phyloP scores from a whole-genome alignment of 495 filamentous ascomycete species.

The Penicillium goetzii region DNA sequence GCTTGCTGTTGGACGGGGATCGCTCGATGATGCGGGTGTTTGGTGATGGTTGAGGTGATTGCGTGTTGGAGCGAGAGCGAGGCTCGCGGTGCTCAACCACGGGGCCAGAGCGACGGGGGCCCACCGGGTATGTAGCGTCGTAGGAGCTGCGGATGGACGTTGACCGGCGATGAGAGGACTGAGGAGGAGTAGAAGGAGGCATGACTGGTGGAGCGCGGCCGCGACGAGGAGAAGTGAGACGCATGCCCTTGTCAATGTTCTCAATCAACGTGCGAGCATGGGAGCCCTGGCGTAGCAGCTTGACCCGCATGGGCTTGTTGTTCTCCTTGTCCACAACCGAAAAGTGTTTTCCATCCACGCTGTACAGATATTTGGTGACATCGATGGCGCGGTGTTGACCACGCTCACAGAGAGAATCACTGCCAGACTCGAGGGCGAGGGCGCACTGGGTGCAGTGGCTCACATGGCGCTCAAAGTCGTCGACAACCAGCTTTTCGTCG shows the following conservation, averaged over 20 bases:
- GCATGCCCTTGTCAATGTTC: conserved; percentile 52
- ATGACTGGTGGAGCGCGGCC: conserved; percentile 25
- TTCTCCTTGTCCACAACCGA: conserved; percentile 52
- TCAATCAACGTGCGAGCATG: conserved; percentile 47
- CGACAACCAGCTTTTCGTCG: conserved; percentile 42
- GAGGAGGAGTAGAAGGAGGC: conserved; percentile 18
- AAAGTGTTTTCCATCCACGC: conserved; percentile 49
- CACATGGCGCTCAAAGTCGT: conserved; percentile 28
- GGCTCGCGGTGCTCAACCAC: conserved; percentile 23
- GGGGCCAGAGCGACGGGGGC: conserved; percentile 33
- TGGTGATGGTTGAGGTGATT: conserved; percentile 16
- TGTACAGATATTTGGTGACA: conserved; percentile 55
- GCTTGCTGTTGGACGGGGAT: conserved; percentile 26
- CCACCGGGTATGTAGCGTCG: conserved; percentile 46
- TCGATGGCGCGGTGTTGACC: conserved; percentile 51
- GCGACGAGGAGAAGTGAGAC: conserved; percentile 30
- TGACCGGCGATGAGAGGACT: conserved; percentile 3
- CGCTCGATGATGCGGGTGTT: conserved; percentile 45
- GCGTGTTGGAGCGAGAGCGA: conserved; percentile 26
- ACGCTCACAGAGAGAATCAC: conserved; percentile 51
- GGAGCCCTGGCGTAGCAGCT: conserved; percentile 49
- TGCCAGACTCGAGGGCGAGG: conserved; percentile 40
- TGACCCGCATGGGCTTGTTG: conserved; percentile 49
- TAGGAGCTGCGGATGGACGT: conserved; percentile 39
- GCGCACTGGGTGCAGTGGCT: conserved; percentile 47